Percentiles rank a stretch among this genome's conserved stretches.
Evolutionary conservation across 2,329 filamentous ascomycete species (phyloP).

Genomic region (Calonectria pseudoturangicola): DNA sequence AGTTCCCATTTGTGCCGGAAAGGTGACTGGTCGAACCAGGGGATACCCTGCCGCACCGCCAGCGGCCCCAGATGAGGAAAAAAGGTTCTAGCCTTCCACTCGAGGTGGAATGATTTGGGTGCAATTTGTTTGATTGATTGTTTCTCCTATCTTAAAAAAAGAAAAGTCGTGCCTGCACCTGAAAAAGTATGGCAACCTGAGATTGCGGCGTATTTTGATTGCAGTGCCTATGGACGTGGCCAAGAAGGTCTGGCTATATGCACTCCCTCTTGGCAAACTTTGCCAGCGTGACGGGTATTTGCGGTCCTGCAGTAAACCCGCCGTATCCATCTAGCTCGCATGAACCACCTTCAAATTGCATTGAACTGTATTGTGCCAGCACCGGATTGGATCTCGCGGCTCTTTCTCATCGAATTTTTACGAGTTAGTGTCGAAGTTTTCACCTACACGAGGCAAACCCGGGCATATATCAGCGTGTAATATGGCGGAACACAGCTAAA

Average conservation of each 20-base stretch:
- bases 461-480: slow-evolving; percentile 2
- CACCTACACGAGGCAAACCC: neutral
- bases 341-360: neutral
- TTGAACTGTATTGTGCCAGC: neutral
- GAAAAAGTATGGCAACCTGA: neutral
- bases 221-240: neutral
- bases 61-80: neutral
- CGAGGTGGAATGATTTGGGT: neutral
- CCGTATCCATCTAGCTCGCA: neutral
- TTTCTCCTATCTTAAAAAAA: slow-evolving; percentile 10
- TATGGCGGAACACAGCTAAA: neutral
- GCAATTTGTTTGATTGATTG: neutral
- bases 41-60: neutral
- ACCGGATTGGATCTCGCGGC: neutral
- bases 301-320: neutral
- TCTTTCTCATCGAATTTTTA: neutral
- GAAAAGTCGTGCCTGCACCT: neutral
- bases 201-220: slow-evolving; percentile 5
- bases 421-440: neutral
- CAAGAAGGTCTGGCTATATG: neutral
- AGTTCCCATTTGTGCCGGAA: slow-evolving; percentile 1
- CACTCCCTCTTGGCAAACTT: neutral
- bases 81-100: slow-evolving; percentile 10
- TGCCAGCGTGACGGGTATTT: neutral
- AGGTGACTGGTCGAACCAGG: neutral